Base-by-base conservation (phyloP, 1,284 basidiomycete genomes). In the Pseudozyma sp. region DNA sequence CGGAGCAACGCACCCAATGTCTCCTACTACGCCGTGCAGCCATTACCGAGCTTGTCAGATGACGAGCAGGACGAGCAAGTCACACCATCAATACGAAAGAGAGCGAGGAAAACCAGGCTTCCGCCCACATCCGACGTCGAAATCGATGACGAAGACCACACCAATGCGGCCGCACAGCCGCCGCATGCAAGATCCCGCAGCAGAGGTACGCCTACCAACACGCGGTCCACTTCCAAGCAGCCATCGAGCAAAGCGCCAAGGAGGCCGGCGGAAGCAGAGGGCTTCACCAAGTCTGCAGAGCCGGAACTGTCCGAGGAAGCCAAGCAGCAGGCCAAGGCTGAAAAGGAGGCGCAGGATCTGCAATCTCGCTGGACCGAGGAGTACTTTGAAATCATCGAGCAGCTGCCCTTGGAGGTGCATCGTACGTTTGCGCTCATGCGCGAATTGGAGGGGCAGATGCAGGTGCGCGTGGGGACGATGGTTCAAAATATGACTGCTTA, bases 371-470 rank as follows among this genome's bases (percentile, higher is more conserved):
- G 82, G 82, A 68, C 63, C 0, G 82, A 84, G 42, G 81, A 83
- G 61, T 84, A 83, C 58, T 77, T 77, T 48, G 82, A 83, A 37
- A 80, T 91, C 54, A 88, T 94, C 56, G 94, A 95, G 78, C 93
- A 94, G 84, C 85, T 96, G 6, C 94, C 94, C 3, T 86, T 95
- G 62, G 92, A 92, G 55, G 84, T 96, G 54, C 91, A 93, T 79
- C 88, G 94, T 40, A 91, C 92, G 62, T 92, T 91, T 84, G 87
- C 89, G 24, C 86, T 96, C 37, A 88, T 94, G 80, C 87, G 88
- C n/a, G 93, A 96, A 84, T 86, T 94, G 33, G 94, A 96, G 76
- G 87, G 89, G 66, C 92, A 93, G 81, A 87, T 89, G 54, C 84
- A 62, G 19, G n/a, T 48, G 11, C 59, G 70, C 9, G 31, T 69